Percentiles rank a stretch among this genome's conserved stretches.
Evolutionary conservation across 345 rosid species (phyloP).

Genomic region (Eutrema heterophyllum): DNA sequence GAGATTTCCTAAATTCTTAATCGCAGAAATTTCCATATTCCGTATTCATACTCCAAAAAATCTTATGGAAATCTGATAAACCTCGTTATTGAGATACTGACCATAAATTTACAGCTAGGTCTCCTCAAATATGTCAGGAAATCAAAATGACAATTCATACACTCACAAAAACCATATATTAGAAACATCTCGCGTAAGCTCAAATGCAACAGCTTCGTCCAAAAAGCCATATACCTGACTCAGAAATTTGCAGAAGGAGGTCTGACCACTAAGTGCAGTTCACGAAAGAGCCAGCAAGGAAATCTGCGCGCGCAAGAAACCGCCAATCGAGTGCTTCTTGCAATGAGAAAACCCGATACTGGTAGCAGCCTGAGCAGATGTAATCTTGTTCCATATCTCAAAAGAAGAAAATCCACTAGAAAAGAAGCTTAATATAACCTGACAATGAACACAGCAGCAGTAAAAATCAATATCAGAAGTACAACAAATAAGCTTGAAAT

Average conservation of each 20-base stretch:
- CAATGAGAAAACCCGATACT: conserved; percentile 52
- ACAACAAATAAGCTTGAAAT: neutral
- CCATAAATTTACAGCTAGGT: neutral
- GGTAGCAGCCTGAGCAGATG: conserved; percentile 59
- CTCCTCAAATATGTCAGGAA: neutral
- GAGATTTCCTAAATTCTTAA: conserved; percentile 3
- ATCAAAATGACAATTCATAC: neutral
- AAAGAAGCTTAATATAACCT: conserved; percentile 55
- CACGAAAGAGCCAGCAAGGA: conserved; percentile 71
- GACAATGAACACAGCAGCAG: conserved; percentile 16
- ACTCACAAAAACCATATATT: neutral
- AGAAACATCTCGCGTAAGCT: neutral
- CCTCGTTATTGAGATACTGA: neutral
- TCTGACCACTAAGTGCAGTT: conserved; percentile 76
- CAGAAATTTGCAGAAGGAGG: conserved; percentile 51
- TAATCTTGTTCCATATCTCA: conserved; percentile 70
- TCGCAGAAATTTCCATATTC: neutral
- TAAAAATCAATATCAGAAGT: neutral
- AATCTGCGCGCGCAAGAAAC: conserved; percentile 61
- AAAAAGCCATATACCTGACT: conserved; percentile 53
- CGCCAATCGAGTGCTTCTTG: conserved; percentile 94
- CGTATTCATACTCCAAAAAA: neutral
- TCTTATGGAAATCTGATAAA: neutral
- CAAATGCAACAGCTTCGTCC: conserved; percentile 30
- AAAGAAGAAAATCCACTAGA: conserved; percentile 35